These are phyloP conservation scores for Nicotiana noctiflora DNA, from an alignment of 257 asterid species.

Conservation along the genomic window DNA sequence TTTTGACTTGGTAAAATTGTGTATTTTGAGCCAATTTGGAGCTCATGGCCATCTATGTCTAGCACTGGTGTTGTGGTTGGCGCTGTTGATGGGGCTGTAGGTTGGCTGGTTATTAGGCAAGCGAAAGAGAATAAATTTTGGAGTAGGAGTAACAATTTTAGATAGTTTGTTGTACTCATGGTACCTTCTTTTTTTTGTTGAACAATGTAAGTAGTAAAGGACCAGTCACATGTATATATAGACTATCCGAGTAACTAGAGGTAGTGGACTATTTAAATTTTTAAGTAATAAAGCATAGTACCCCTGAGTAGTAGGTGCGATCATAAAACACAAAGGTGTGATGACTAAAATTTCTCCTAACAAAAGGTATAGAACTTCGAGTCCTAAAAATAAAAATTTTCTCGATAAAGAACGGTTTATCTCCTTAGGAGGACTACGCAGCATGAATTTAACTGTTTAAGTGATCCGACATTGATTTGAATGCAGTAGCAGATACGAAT, in stretches of 20 bases:
- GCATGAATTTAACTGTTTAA: no score
- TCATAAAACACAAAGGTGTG: no score
- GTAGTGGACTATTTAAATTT: no score
- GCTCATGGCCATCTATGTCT: slow-evolving; percentile 37
- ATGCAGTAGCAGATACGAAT: no score
- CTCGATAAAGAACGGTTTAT: no score
- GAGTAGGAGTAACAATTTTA: not conserved
- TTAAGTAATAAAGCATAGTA: no score
- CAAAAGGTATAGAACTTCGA: no score
- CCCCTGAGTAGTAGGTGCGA: no score
- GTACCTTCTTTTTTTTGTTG: not conserved
- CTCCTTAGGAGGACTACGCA: no score
- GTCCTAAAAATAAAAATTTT: no score
- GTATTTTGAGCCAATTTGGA: slow-evolving; percentile 37
- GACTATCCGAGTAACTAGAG: not conserved
- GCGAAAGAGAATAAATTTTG: not conserved
- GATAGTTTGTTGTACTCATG: not conserved
- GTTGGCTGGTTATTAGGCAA: slow-evolving; percentile 8
- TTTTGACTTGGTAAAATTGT: slow-evolving; percentile 16
- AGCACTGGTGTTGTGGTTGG: slow-evolving; percentile 15
- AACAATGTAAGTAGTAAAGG: not conserved
- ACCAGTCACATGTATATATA: not conserved
- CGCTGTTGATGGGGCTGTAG: not conserved
- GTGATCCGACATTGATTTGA: no score
- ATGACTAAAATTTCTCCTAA: no score